Evolutionary conservation across 2,329 filamentous ascomycete species (phyloP), one percentile per base, ranked within the genome.

Genomic region (Mycosphaerelloides madeirae): DNA sequence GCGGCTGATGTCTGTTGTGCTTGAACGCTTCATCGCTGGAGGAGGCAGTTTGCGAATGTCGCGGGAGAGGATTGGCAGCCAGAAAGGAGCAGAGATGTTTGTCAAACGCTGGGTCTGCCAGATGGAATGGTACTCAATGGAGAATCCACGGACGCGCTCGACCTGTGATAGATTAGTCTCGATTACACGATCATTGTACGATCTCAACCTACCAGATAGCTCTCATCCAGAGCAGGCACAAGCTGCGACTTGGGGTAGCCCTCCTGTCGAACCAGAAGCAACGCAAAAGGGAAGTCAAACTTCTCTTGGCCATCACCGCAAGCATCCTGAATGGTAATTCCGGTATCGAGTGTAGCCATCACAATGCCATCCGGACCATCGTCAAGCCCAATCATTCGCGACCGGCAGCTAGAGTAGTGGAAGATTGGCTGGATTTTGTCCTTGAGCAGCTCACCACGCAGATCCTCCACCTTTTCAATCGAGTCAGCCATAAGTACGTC

Each of bases 21-120:
- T 53, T 20, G 53, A 33, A 35, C 62, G 46, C 48, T 57, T 43
- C 38, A 58, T 46, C 25, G 65, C 37, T 54, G 62, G 57, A 18
- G 67, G 66, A 2, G 76, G 75, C 3, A 78, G 56, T 52, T 77
- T 78, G 18, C 75, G 69, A 38, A 79, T 77, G 48, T 78, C 76
- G 38, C 66, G 66, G 3, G 68, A 60, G 8, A 79, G 62, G 4
- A 71, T 58, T 3, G 72, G 60, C 14, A 70, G 60, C 75, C 75
- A 78, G 34, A 68, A 67, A 6, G 76, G 75, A 15, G 65, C 58
- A 3, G 69, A 63, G 57, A 76, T 70, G 31, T 67, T 63, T 19
- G 48, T 55, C 2, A 72, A 68, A 46, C 68, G 68, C 53, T 67
- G 70, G 37, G 69, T 71, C 29, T 66, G 63, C 66, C 72, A 76